Percentiles rank a stretch among this genome's conserved stretches.
Conservation (phyloP, 2,329 filamentous ascomycete genomes). For the Penicillium sp. region DNA sequence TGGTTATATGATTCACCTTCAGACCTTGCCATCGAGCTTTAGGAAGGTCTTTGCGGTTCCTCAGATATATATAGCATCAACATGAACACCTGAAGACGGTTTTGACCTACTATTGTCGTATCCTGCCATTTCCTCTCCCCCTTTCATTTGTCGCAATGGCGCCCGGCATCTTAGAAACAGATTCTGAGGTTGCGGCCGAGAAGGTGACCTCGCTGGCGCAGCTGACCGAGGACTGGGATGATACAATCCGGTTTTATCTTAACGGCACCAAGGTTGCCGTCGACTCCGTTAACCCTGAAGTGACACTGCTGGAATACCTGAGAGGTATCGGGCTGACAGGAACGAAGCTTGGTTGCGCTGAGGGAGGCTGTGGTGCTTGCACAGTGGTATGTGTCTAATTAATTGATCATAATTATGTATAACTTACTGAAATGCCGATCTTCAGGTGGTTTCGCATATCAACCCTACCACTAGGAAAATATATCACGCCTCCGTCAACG, state of each 20-base stretch:
- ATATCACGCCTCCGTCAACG: conserved; percentile 96
- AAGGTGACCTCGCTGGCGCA: conserved; percentile 53
- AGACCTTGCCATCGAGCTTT: conserved; percentile 10
- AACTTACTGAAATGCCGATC: conserved; percentile 8
- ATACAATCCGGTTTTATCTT: conserved; percentile 87
- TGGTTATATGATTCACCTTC: conserved; percentile 2
- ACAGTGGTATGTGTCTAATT: conserved; percentile 63
- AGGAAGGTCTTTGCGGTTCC: conserved; percentile 18
- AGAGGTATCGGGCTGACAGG: conserved; percentile 90
- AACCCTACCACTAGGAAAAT: conserved; percentile 91
- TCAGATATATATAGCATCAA: conserved; percentile 6
- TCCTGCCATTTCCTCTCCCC: conserved; percentile 1
- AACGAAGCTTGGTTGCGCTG: conserved; percentile 93
- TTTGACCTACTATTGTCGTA: conserved; percentile 7
- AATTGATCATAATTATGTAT: background rate
- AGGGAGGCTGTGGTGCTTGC: conserved; percentile 94
- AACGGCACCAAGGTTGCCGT: conserved; percentile 89
- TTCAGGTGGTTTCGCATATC: conserved; percentile 76
- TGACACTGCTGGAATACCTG: conserved; percentile 89
- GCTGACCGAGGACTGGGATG: conserved; percentile 76
- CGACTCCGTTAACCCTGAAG: conserved; percentile 84
- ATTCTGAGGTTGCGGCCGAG: conserved; percentile 46
- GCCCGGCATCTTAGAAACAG: conserved; percentile 53
- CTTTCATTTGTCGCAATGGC: conserved; percentile 50
- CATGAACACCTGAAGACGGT: conserved; percentile 3